These are phyloP conservation scores for Chytriomyces sp. DNA, from an alignment of 192 early-diverging fungal species.

Conservation along the genomic window DNA sequence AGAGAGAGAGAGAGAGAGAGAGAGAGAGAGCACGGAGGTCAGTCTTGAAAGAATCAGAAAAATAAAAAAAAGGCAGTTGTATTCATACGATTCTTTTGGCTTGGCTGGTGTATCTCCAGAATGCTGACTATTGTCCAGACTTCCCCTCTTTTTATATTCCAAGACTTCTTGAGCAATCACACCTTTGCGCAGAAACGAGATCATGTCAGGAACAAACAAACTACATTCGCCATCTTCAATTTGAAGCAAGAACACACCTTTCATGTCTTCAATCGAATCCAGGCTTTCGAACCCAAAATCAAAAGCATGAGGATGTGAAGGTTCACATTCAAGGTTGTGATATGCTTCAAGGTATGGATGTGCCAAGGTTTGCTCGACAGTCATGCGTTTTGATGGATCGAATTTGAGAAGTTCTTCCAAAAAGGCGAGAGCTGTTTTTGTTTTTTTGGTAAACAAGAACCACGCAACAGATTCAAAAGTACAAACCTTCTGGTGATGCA, in stretches of 20 bases:
- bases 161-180: slow-evolving; percentile 54
- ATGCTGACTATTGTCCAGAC: slow-evolving; percentile 45
- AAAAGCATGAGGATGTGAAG: slow-evolving; percentile 69
- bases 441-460: slow-evolving; percentile 1
- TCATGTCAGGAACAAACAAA: background rate
- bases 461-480: background rate
- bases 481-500: slow-evolving; percentile 66
- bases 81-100: slow-evolving; percentile 34
- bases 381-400: slow-evolving; percentile 90
- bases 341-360: slow-evolving; percentile 94
- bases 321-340: slow-evolving; percentile 90
- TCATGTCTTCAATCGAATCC: slow-evolving; percentile 80
- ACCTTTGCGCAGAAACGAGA: slow-evolving; percentile 13
- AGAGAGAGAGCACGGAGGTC: too few relatives aligned
- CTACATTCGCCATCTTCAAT: background rate
- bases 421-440: slow-evolving; percentile 78
- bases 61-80: background rate
- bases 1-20: too few relatives aligned
- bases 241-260: slow-evolving; percentile 53
- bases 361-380: slow-evolving; percentile 88
- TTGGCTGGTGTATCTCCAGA: slow-evolving; percentile 39
- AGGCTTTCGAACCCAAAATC: slow-evolving; percentile 86
- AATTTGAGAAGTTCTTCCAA: slow-evolving; percentile 87
- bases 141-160: slow-evolving; percentile 60
- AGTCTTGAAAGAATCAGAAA: background rate